Base-by-base conservation (phyloP, 345 rosid genomes). In the Brassica incana region DNA sequence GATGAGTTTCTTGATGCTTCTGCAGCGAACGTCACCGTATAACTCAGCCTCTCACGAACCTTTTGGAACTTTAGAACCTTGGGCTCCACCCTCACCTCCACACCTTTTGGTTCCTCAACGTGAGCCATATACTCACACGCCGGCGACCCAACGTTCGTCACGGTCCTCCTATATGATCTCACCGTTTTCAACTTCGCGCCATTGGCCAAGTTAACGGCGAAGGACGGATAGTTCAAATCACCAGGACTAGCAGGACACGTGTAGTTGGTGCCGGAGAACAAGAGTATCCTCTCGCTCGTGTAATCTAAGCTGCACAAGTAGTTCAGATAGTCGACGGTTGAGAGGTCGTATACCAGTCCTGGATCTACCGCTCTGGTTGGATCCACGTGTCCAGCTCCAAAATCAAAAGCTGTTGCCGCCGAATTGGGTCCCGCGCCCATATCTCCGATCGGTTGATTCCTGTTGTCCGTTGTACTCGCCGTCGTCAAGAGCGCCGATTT, bases 401-500 rank as follows among this genome's bases (percentile, higher is more conserved):
- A 81, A 67, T 84, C 94, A 58, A 88, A 89, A 11, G 90, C 88
- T 48, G 84, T 81, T n/a, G 84, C 84, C 61, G 50, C 48, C 71
- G 48, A 56, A 70, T 84, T 9, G 83, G 88, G 14, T 67, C 66
- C 71, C 75, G 77, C 36, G 0, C 81, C 81, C 74, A 67, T 77
- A 38, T 82, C 85, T 48, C 80, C 70, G 3, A 82, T 82, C 6
- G 80, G 80, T 45, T 9, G 29, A 5, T 78, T 75, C 63, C 77
- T 86, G 84, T 85, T 88, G 87, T 94, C 87, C 0, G 69, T 30
- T 8, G 76, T 84, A 9, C 88, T 88, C 9, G 97, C 90, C 36
- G 98, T 88, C 43, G 98, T 92, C 97, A 92, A 88, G 10, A 94
- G 83, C 15, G 98, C 93, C 11, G 97, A 94, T 81, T 92, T 94